Conservation (phyloP, 108 stramenopile species). For the Cyclotella kingstonii region DNA sequence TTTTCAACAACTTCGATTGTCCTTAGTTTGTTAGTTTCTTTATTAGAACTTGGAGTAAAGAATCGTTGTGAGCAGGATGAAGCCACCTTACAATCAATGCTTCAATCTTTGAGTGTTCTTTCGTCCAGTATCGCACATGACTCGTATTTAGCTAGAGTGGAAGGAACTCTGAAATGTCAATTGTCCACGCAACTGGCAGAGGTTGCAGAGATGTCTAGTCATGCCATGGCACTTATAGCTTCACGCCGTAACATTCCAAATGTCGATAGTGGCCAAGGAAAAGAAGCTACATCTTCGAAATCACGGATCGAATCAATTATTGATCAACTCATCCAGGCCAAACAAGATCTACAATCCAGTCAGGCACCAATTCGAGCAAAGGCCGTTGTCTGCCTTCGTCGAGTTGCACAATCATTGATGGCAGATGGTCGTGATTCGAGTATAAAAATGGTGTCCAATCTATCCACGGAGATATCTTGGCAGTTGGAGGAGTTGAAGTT, state of each 20-base stretch:
- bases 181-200: constrained; percentile 32
- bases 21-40: constrained; percentile 68
- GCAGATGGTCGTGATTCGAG: not conserved
- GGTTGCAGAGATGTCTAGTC: constrained; percentile 78
- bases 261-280: not conserved
- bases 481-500: constrained; percentile 14
- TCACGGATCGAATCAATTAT: constrained; percentile 18
- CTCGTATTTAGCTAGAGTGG: not conserved
- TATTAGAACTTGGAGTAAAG: constrained; percentile 70
- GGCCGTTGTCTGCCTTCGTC: constrained; percentile 71
- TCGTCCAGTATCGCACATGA: constrained; percentile 10
- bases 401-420: constrained; percentile 53
- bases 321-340: constrained; percentile 36
- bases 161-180: not conserved
- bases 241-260: constrained; percentile 31
- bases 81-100: constrained; percentile 39
- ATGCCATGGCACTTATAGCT: constrained; percentile 71
- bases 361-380: constrained; percentile 77
- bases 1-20: constrained; percentile 63
- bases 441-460: constrained; percentile 1
- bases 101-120: constrained; percentile 47
- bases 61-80: constrained; percentile 59
- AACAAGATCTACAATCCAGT: constrained; percentile 59
- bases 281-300: constrained; percentile 3
- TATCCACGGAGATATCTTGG: not conserved